Conservation (phyloP, 768 basidiomycete genomes). For the Sporobolomyces roseus region DNA sequence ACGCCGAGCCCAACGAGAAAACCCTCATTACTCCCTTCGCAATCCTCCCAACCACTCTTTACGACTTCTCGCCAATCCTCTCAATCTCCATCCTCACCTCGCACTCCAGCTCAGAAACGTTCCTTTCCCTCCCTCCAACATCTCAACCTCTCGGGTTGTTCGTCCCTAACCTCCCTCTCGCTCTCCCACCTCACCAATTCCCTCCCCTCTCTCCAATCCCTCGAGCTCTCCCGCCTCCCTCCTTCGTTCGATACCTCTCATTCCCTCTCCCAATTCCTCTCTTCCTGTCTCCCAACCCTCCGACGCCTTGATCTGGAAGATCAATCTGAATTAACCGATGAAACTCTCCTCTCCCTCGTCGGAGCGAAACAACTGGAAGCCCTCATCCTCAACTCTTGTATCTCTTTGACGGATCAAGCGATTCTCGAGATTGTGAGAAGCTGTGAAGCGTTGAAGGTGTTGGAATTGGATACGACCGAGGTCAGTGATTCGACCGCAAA, state of each 20-base stretch:
- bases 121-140: constrained; percentile 66
- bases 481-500: constrained; percentile 60
- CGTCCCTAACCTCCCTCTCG: constrained; percentile 67
- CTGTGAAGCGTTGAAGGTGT: constrained; percentile 61
- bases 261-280: constrained; percentile 68
- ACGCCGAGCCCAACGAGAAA: too few relatives aligned
- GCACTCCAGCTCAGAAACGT: constrained; percentile 43
- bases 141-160: constrained; percentile 67
- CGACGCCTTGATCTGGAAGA: constrained; percentile 81
- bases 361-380: constrained; percentile 59
- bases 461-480: constrained; percentile 79
- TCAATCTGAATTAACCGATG: constrained; percentile 67
- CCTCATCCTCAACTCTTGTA: constrained; percentile 65
- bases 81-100: constrained; percentile 42
- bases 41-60: too few relatives aligned
- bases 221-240: constrained; percentile 76
- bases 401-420: constrained; percentile 62
- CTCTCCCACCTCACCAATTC: constrained; percentile 52
- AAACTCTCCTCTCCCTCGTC: constrained; percentile 64
- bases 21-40: too few relatives aligned
- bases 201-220: constrained; percentile 56
- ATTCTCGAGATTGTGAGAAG: constrained; percentile 62
- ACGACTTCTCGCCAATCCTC: background rate
- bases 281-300: constrained; percentile 64
- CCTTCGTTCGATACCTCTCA: constrained; percentile 57